A percentile compares a stretch with the other conserved stretches of the same genome.
Evolutionary conservation across 1,139 yeast species (phyloP).

Genomic region (Pichia sp.): DNA sequence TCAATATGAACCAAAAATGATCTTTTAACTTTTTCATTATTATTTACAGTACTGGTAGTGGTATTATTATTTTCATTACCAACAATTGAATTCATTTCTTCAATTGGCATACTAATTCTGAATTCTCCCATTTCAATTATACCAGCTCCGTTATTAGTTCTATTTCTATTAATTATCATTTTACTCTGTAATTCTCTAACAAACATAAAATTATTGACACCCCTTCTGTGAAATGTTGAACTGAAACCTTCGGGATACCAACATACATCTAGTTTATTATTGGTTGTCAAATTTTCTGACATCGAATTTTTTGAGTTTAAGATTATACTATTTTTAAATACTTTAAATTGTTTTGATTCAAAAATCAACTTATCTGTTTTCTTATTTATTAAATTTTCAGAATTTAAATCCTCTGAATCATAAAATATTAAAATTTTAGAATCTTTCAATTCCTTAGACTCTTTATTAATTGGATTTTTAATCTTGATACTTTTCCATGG

Average conservation of each 20-base stretch:
- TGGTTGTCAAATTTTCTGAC: constrained; percentile 6
- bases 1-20: constrained; percentile 35
- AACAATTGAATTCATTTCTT: constrained; percentile 19
- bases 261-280: constrained; percentile 20
- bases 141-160: constrained; percentile 17
- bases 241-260: constrained; percentile 39
- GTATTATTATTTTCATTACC: constrained; percentile 4
- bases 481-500: constrained; percentile 12
- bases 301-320: constrained; percentile 7
- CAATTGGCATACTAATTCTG: constrained; percentile 33
- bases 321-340: not conserved
- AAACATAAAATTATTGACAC: constrained; percentile 39
- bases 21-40: constrained; percentile 25
- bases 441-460: constrained; percentile 4
- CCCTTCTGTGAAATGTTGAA: constrained; percentile 38
- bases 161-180: constrained; percentile 32
- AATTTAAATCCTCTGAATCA: constrained; percentile 3
- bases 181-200: constrained; percentile 39
- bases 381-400: not conserved
- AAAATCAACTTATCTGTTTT: not conserved
- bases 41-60: not conserved
- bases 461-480: not conserved
- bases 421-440: constrained; percentile 11
- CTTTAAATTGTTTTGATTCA: not conserved
- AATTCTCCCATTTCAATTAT: constrained; percentile 29